Base-by-base conservation (phyloP, 306 rosid genomes). In the Clitoria ternatea region DNA sequence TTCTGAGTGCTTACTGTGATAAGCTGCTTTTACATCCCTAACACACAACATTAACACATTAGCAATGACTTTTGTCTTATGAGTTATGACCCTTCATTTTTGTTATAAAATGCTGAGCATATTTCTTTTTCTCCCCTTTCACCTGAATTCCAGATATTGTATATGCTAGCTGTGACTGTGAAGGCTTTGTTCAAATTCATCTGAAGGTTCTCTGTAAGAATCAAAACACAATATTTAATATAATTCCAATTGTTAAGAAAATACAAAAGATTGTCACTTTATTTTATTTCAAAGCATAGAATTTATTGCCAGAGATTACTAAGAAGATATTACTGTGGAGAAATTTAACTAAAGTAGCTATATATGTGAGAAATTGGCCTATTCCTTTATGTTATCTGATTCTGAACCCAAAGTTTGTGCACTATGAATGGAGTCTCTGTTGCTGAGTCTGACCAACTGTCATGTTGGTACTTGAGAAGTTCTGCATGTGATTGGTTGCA, bases 181-280 rank as follows among this genome's bases (percentile, higher is more conserved):
- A 56, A 33, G 6, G 61, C 6, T 56, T 55, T 75, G 61, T 40
- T 62, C 49, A 35, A 18, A 36, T 45, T 76, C n/a, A 33, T 23
- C 44, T 45, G 32, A 76, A 44, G 12, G 33, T 7, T 43, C 32
- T 36, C 22, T 2, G 20, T n/a, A 24, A 70, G 73, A 78, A 55
- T 78, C 63, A 32, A 54, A 66, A 27, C 37, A 4, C 42, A 27
- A 11, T 5, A 12, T 50, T 14, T 52, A 13, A 24, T 24, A 13
- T 42, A 22, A 54, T 39, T 18, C 60, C 57, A 59, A 26, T 27
- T 32, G 5, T 39, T 66, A 24, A 33, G 52, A 35, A 53, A 32
- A 17, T 56, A 27, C 37, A 50, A 29, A 44, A 56, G 37, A 6
- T 57, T 14, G 14, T 18, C 2, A 7, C 43, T 23, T 29, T 62